Evolutionary conservation across 768 basidiomycete species (phyloP).

Genomic region (Boletus fagicola): DNA sequence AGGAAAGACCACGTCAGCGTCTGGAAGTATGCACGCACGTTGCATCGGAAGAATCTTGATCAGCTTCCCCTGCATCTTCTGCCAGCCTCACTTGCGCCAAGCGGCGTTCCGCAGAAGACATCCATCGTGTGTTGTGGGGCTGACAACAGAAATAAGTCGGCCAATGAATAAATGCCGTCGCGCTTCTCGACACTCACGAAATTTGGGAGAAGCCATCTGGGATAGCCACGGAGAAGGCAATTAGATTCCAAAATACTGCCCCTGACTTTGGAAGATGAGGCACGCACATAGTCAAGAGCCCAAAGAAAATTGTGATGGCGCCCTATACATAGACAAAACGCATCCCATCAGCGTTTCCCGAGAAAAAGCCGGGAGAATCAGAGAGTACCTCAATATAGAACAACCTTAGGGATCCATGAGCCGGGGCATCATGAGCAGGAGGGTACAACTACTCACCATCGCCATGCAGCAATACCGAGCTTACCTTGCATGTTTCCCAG

Average conservation of each 20-base stretch:
- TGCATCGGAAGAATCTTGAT: slow-evolving; percentile 39
- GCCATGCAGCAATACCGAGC: slow-evolving; percentile 66
- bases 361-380: not conserved
- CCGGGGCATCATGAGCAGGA: not conserved
- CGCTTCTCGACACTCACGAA: slow-evolving; percentile 40
- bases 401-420: slow-evolving; percentile 41
- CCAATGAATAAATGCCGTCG: not conserved
- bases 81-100: slow-evolving; percentile 66
- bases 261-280: not conserved
- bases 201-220: slow-evolving; percentile 58
- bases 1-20: not conserved
- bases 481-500: slow-evolving; percentile 66
- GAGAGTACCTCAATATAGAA: slow-evolving; percentile 62
- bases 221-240: not conserved
- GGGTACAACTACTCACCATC: slow-evolving; percentile 47
- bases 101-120: slow-evolving; percentile 48
- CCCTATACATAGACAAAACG: slow-evolving; percentile 40
- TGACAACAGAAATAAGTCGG: slow-evolving; percentile 18
- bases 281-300: slow-evolving; percentile 49
- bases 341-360: not conserved
- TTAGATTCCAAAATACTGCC: not conserved
- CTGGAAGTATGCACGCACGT: slow-evolving; percentile 12
- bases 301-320: slow-evolving; percentile 58
- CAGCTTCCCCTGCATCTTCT: slow-evolving; percentile 68
- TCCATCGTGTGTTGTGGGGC: slow-evolving; percentile 65